Percentiles rank a stretch among this genome's conserved stretches.
These are phyloP conservation scores for Nicotiana tabacum DNA, from an alignment of 257 asterid species.

Conservation along the genomic window DNA sequence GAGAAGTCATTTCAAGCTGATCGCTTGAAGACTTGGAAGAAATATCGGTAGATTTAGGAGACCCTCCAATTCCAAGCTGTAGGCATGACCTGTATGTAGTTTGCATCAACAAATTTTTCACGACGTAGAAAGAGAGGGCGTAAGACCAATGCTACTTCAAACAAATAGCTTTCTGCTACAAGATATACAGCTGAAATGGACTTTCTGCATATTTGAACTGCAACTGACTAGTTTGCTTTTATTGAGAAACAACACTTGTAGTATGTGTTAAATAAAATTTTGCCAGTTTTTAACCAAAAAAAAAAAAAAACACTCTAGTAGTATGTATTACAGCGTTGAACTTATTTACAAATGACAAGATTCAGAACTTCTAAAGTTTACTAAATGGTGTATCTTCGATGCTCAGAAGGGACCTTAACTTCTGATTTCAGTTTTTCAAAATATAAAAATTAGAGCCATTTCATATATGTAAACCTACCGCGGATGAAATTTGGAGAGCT, in stretches of 20 bases:
- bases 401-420: background rate
- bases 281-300: too few species aligned
- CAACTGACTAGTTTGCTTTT: background rate
- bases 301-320: too few species aligned
- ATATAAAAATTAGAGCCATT: background rate
- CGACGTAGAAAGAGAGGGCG: background rate
- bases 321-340: background rate
- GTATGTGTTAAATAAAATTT: background rate
- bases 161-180: background rate
- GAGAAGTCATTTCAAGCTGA: conserved; percentile 22
- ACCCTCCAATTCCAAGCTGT: conserved; percentile 15
- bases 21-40: conserved; percentile 13
- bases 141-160: background rate
- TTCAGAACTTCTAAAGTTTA: background rate
- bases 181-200: background rate
- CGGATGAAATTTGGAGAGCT: conserved; percentile 16
- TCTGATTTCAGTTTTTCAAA: background rate
- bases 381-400: background rate
- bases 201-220: background rate
- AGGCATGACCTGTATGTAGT: conserved; percentile 26
- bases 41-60: conserved; percentile 11
- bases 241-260: background rate
- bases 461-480: conserved; percentile 14
- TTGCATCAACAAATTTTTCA: background rate
- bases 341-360: background rate